Conservation (phyloP, 116 monocot genomes). For the Zostera marina region DNA sequence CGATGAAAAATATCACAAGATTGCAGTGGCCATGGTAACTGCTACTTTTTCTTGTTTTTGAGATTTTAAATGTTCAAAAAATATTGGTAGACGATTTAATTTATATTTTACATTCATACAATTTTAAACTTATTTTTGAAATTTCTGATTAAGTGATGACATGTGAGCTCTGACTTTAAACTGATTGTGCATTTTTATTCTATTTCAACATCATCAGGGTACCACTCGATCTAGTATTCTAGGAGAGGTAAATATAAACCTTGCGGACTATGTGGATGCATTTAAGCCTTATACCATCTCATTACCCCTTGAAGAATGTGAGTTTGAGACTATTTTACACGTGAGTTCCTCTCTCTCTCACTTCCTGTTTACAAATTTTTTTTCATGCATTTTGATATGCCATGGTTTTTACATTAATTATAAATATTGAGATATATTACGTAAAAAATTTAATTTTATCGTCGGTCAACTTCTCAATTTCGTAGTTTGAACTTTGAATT, state of each 20-base stretch:
- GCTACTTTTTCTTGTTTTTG: neutral
- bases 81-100: neutral
- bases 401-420: neutral
- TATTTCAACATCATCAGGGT: constrained; percentile 30
- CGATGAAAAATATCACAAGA: constrained; percentile 86
- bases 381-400: neutral
- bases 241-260: constrained; percentile 75
- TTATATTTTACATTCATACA: neutral
- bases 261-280: constrained; percentile 81
- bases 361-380: neutral
- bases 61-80: neutral
- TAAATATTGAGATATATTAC: too few relatives aligned
- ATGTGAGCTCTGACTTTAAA: neutral
- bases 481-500: too few relatives aligned
- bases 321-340: constrained; percentile 75
- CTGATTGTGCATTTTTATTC: neutral
- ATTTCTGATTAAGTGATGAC: too few relatives aligned
- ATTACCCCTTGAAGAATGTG: constrained; percentile 66
- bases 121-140: neutral
- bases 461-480: too few relatives aligned
- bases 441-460: too few relatives aligned
- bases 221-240: constrained; percentile 66
- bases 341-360: constrained; percentile 20
- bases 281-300: constrained; percentile 57
- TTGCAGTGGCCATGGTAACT: constrained; percentile 87